phyloP scores from a whole-genome alignment of 768 basidiomycete genomes.

The Lactifluus hygrophoroides region DNA sequence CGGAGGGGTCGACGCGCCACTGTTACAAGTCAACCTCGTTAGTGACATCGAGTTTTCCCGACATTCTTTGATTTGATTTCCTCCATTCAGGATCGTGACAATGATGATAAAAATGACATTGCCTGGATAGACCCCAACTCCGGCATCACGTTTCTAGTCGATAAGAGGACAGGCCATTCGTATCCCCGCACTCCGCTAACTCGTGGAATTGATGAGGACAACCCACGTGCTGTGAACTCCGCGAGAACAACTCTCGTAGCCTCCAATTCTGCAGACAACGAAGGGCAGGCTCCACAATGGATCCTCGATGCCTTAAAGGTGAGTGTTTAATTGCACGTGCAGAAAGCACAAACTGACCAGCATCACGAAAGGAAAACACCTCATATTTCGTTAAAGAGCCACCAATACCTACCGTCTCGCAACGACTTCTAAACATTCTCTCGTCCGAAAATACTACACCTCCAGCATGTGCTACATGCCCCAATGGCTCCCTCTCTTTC shows the following conservation, averaged over 20 bases:
- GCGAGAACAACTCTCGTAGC: conserved; percentile 20
- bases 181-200: conserved; percentile 28
- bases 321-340: background rate
- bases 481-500: background rate
- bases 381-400: conserved; percentile 41
- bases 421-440: conserved; percentile 15
- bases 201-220: conserved; percentile 1
- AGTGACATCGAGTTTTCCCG: background rate
- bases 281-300: conserved; percentile 46
- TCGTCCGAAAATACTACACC: background rate
- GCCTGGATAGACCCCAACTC: conserved; percentile 60
- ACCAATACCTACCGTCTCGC: conserved; percentile 36
- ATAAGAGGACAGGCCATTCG: conserved; percentile 65
- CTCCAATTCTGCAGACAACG: background rate
- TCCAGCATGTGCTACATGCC: background rate
- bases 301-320: conserved; percentile 54
- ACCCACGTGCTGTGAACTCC: conserved; percentile 17
- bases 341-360: background rate
- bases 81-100: background rate
- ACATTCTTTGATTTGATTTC: background rate
- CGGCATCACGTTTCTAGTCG: conserved; percentile 48
- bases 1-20: background rate
- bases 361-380: conserved; percentile 39
- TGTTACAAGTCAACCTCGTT: background rate
- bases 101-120: conserved; percentile 27